Evolutionary conservation across 768 basidiomycete species (phyloP).

Genomic region (Rhizopogon vesiculosus): DNA sequence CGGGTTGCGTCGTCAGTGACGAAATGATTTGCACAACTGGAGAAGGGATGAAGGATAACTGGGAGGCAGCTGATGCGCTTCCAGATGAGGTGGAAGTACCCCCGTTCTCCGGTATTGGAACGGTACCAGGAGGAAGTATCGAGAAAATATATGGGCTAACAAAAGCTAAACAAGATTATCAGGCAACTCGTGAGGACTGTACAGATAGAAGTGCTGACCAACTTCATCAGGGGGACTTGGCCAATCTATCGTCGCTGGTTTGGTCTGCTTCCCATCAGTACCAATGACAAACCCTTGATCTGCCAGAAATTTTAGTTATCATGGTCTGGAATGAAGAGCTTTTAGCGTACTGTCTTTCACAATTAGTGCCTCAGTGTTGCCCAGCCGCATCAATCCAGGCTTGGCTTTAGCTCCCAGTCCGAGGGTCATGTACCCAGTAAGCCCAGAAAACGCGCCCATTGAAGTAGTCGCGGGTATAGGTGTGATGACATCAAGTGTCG

Average conservation of each 20-base stretch:
- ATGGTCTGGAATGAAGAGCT: neutral
- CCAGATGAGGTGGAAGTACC: constrained; percentile 17
- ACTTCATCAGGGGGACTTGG: constrained; percentile 80
- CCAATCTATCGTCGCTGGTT: constrained; percentile 58
- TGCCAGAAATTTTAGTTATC: constrained; percentile 22
- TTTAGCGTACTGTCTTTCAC: constrained; percentile 71
- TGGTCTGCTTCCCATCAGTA: constrained; percentile 49
- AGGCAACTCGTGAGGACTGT: constrained; percentile 60
- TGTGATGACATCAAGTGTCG: constrained; percentile 48
- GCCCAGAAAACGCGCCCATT: constrained; percentile 47
- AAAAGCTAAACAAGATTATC: constrained; percentile 43
- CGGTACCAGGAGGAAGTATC: constrained; percentile 64
- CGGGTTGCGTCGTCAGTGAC: constrained; percentile 54
- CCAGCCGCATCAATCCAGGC: constrained; percentile 52
- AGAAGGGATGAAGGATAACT: constrained; percentile 39
- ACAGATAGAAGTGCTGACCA: constrained; percentile 46
- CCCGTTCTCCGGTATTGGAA: constrained; percentile 29
- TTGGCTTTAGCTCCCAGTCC: constrained; percentile 74
- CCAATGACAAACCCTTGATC: constrained; percentile 69
- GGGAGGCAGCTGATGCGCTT: constrained; percentile 18
- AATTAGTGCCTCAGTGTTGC: constrained; percentile 62
- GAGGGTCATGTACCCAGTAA: constrained; percentile 83
- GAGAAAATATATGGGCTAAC: constrained; percentile 77
- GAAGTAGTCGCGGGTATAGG: constrained; percentile 33
- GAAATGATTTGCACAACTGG: constrained; percentile 70